Evolutionary conservation across 441 rosid genomes (phyloP).

Genomic region (Monsonia emarginata): DNA sequence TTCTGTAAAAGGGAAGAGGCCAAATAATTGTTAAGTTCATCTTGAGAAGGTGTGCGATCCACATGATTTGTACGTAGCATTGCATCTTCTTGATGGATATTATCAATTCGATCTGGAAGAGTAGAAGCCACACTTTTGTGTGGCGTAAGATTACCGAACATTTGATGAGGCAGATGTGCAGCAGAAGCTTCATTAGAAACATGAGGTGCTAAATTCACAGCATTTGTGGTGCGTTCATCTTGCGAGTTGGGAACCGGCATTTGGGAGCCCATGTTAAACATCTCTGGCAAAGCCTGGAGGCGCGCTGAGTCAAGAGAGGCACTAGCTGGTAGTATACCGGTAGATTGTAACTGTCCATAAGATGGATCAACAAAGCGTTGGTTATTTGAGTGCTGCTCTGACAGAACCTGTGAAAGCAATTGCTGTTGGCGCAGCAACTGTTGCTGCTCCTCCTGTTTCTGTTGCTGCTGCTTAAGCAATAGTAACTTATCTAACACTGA

Average conservation of each 20-base stretch:
- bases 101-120: slow-evolving; percentile 28
- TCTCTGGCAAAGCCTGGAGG: slow-evolving; percentile 44
- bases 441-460: slow-evolving; percentile 72
- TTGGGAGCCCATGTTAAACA: slow-evolving; percentile 44
- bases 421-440: slow-evolving; percentile 74
- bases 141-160: slow-evolving; percentile 34
- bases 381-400: slow-evolving; percentile 59
- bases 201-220: slow-evolving; percentile 35
- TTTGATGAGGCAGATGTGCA: slow-evolving; percentile 46
- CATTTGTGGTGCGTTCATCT: slow-evolving; percentile 35
- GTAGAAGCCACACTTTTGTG: slow-evolving; percentile 31
- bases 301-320: slow-evolving; percentile 43
- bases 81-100: slow-evolving; percentile 32
- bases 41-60: slow-evolving; percentile 32
- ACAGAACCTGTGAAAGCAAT: slow-evolving; percentile 62
- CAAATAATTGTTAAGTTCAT: slow-evolving; percentile 22
- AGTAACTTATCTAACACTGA: slow-evolving; percentile 56
- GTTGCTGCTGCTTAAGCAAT: slow-evolving; percentile 65
- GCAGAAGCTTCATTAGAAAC: slow-evolving; percentile 32
- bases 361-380: slow-evolving; percentile 48
- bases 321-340: slow-evolving; percentile 38
- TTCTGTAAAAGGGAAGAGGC: slow-evolving; percentile 25
- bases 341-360: slow-evolving; percentile 40
- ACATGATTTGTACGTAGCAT: slow-evolving; percentile 23
- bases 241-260: slow-evolving; percentile 35